Evolutionary conservation across 2,329 filamentous ascomycete species (phyloP), one percentile per base, ranked within the genome.

Genomic region (Phoma herbarum): DNA sequence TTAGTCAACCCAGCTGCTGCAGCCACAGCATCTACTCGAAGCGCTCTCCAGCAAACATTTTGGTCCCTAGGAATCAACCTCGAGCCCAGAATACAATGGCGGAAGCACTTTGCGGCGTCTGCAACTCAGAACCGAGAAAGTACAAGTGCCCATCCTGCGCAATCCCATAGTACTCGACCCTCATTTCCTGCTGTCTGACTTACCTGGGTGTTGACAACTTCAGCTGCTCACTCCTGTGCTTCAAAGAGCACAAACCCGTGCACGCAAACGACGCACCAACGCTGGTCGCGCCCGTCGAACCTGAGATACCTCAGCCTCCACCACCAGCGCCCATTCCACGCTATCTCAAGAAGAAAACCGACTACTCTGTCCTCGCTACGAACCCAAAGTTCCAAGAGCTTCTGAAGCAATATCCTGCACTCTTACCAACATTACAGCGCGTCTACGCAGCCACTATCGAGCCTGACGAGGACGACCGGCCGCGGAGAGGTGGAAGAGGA

Each of bases 111-210:
- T 83, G 81, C 59, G 77, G 76, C 42, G 73, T 83, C n/a, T 83
- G 81, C 69, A 67, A 76, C 39, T 68, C 69, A 22, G 67, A 73
- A 45, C 75, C 77, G n/a, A 79, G 79, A 46, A 83, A 82, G 67
- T 83, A 83, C 76, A 82, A 81, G 72, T 83, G 81, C 64, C 79
- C 80, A n/a, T 75, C 76, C 20, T 83, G 81, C 65, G 69, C 76
- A 58, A 61, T 81, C 29, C 79, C 77, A 69, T 83, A 82, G 80
- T 82, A 22, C n/a, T 41, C 23, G 25, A 26, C 8, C 16, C n/a
- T 11, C 8, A n/a, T 9, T 14, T 5, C 23, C 23, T 20, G 16
- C 20, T 12, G 11, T 31, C 29, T 31, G 10, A 11, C 29, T 11
- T 23, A 5, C 3, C 22, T 39, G 1, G 12, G 18, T 44, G 46